phyloP scores from a whole-genome alignment of 352 stramenopile species.

The Phytophthora quininea region DNA sequence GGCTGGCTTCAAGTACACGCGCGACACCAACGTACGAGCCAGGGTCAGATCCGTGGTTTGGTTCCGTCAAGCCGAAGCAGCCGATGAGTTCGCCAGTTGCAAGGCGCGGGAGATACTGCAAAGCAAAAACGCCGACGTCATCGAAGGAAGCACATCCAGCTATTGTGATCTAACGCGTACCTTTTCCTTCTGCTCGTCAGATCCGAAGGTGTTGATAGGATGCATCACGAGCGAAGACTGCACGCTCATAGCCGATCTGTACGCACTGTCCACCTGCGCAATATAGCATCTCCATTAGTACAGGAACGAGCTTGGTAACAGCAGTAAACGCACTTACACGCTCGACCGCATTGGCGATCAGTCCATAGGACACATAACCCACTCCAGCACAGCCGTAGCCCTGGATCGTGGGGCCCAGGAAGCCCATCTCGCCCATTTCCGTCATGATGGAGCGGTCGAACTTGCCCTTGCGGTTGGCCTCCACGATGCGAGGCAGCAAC shows the following conservation, averaged over 20 bases:
- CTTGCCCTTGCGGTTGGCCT: slow-evolving; percentile 94
- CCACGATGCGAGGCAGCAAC: slow-evolving; percentile 92
- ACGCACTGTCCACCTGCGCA: slow-evolving; percentile 93
- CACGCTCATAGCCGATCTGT: slow-evolving; percentile 97
- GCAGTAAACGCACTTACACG: slow-evolving; percentile 21
- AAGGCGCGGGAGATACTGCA: slow-evolving; percentile 94
- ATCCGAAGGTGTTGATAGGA: slow-evolving; percentile 97
- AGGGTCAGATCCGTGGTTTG: slow-evolving; percentile 97
- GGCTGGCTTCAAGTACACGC: neutral
- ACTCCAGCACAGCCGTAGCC: slow-evolving; percentile 95
- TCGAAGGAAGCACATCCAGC: neutral
- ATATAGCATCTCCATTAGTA: slow-evolving; percentile 1
- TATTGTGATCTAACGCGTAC: slow-evolving; percentile 18
- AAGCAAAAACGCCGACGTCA: slow-evolving; percentile 1
- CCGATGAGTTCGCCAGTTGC: slow-evolving; percentile 95
- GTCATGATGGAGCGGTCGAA: slow-evolving; percentile 96
- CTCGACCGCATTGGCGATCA: slow-evolving; percentile 97
- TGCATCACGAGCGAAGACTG: slow-evolving; percentile 98
- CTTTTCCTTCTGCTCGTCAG: slow-evolving; percentile 96
- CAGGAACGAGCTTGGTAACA: neutral
- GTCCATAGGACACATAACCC: slow-evolving; percentile 96
- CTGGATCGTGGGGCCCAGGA: slow-evolving; percentile 94
- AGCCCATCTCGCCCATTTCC: slow-evolving; percentile 94
- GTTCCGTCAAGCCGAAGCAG: slow-evolving; percentile 98
- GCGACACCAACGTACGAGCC: slow-evolving; percentile 56